Evolutionary conservation across 2,329 filamentous ascomycete species (phyloP).

Genomic region (Pseudovirgaria hyperparasitica): DNA sequence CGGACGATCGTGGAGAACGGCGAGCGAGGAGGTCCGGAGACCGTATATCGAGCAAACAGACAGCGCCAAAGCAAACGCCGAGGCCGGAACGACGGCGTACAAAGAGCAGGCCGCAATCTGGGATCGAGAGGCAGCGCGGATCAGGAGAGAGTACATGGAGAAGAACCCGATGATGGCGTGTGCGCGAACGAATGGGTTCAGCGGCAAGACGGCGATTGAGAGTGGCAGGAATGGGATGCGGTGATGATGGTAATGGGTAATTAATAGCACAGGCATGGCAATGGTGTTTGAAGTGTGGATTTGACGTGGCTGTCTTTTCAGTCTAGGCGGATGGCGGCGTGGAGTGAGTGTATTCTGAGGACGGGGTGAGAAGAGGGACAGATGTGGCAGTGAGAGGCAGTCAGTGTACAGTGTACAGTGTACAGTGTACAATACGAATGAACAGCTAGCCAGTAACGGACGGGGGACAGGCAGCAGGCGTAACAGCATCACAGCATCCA

Average conservation of each 20-base stretch:
- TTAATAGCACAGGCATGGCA: too few relatives aligned
- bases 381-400: too few relatives aligned
- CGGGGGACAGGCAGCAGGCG: too few relatives aligned
- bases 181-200: conserved; percentile 17
- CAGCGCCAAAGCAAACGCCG: conserved; percentile 55
- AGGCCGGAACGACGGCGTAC: conserved; percentile 44
- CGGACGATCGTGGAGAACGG: conserved; percentile 83
- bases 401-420: too few relatives aligned
- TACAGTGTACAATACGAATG: too few relatives aligned
- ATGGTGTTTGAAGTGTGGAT: too few relatives aligned
- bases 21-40: conserved; percentile 53
- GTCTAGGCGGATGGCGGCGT: too few relatives aligned
- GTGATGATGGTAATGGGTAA: conserved; percentile 11
- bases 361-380: too few relatives aligned
- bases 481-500: too few relatives aligned
- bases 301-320: too few relatives aligned
- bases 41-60: conserved; percentile 68
- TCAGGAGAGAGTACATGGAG: conserved; percentile 30
- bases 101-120: conserved; percentile 53
- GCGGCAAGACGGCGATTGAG: conserved; percentile 25
- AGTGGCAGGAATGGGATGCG: conserved; percentile 22
- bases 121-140: conserved; percentile 51
- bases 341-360: too few relatives aligned
- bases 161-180: conserved; percentile 19
- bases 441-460: too few relatives aligned